Evolutionary conservation across 1,284 basidiomycete species (phyloP), one percentile per base, ranked within the genome.

Genomic region (Athelia sp.): DNA sequence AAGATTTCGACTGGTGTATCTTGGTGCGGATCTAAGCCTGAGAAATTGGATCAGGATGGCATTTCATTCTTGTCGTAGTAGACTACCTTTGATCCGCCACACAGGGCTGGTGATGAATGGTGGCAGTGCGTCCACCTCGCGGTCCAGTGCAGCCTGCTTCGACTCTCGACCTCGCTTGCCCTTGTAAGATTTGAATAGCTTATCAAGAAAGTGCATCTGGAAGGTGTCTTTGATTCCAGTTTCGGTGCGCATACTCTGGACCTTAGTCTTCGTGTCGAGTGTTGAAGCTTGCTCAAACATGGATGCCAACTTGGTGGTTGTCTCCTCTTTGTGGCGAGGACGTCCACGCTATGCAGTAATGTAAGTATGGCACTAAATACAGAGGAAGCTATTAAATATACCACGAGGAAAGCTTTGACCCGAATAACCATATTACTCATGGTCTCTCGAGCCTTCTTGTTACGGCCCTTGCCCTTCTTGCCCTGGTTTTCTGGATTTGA

Each of bases 1-100:
- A 71, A 55, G 4, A 69, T 62, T 50, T 71, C 65, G 1, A 69
- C 64, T 0, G 67, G 68, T 1, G 66, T 67, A 47, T 72, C 66
- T 15, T 44, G 26, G 46, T 67, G 60, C 0, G 63, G 60, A 52
- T 70, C 61, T 9, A 69, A 50, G n/a, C 53, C 66, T 70, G n/a
- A 44, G 43, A 22, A 22, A 9, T 4, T 23, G 43, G 8, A 21
- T 40, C 6, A 40, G 4, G 19, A 6, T n/a, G 34, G 38, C 34
- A 4, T 46, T 29, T 29, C 26, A 47, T n/a, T n/a, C n/a, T n/a
- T n/a, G n/a, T n/a, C n/a, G 38, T 18, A 38, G 14, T 15, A 21
- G 23, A 14, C 26, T 46, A 32, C 47, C 46, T 47, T 24, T 31
- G 22, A 52, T 50, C 3, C 48, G n/a, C 45, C 32, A 47, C 18